phyloP scores from a whole-genome alignment of 495 filamentous ascomycete species.

The Paragyromitra xinjiangensis region DNA sequence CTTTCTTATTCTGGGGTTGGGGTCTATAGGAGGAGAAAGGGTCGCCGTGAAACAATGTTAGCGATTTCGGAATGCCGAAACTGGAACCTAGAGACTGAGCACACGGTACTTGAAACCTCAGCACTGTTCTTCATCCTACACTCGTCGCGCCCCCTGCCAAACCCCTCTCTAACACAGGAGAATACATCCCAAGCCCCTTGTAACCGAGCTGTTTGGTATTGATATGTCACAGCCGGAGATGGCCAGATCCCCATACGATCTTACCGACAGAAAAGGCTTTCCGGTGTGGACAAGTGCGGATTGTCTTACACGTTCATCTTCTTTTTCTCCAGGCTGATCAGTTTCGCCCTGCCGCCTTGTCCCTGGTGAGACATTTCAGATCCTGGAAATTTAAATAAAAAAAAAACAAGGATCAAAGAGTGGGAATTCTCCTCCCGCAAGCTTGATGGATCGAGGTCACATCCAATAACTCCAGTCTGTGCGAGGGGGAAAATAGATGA shows the following conservation, averaged over 20 bases:
- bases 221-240: background rate
- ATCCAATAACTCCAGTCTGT: background rate
- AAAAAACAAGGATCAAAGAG: background rate
- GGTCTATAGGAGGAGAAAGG: too few species aligned
- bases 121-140: background rate
- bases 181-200: background rate
- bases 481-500: background rate
- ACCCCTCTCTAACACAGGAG: background rate
- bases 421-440: background rate
- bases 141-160: background rate
- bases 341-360: background rate
- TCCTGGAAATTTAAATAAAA: background rate
- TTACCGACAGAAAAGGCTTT: background rate
- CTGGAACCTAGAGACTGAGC: background rate
- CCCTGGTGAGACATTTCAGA: background rate
- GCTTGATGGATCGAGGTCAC: background rate
- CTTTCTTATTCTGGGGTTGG: too few species aligned
- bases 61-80: too few species aligned
- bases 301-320: background rate
- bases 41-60: too few species aligned
- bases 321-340: too few species aligned
- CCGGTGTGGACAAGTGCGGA: background rate
- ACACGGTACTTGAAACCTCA: background rate
- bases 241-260: background rate
- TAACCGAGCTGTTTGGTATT: background rate